Evolutionary conservation across 1,139 yeast genomes (phyloP).

Genomic region (Geotrichum aggregatum): DNA sequence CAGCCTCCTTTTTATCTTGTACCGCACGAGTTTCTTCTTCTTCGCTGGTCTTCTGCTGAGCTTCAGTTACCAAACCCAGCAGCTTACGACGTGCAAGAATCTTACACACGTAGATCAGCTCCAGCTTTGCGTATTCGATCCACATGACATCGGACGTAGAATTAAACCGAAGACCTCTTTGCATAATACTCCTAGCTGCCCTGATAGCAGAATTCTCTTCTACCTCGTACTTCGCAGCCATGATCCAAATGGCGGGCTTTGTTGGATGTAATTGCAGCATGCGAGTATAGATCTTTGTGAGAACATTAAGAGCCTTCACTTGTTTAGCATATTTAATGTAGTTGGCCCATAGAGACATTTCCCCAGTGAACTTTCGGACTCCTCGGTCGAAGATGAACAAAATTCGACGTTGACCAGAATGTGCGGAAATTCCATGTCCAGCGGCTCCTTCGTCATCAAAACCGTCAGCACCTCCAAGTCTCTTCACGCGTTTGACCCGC

Average conservation of each 20-base stretch:
- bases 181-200: constrained; percentile 83
- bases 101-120: constrained; percentile 78
- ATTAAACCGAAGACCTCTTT: constrained; percentile 79
- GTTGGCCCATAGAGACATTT: constrained; percentile 70
- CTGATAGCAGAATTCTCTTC: constrained; percentile 84
- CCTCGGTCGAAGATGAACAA: constrained; percentile 83
- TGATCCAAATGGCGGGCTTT: constrained; percentile 84
- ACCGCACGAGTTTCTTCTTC: constrained; percentile 40
- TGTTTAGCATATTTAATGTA: constrained; percentile 71
- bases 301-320: constrained; percentile 69
- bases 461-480: constrained; percentile 46
- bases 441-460: constrained; percentile 16
- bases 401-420: constrained; percentile 82
- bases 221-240: constrained; percentile 92
- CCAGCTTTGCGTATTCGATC: constrained; percentile 84
- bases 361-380: constrained; percentile 72
- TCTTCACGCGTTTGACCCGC: constrained; percentile 62
- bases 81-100: constrained; percentile 78
- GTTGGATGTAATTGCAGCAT: constrained; percentile 86
- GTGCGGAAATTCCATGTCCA: constrained; percentile 57
- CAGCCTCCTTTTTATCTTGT: constrained; percentile 27
- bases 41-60: constrained; percentile 58
- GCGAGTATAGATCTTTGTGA: constrained; percentile 76
- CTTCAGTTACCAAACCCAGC: constrained; percentile 69
- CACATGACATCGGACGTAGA: constrained; percentile 65